Percentiles rank a stretch among this genome's conserved stretches.
Conservation (phyloP, 169 alveolate genomes). For the Gregarina niphandrodes region DNA sequence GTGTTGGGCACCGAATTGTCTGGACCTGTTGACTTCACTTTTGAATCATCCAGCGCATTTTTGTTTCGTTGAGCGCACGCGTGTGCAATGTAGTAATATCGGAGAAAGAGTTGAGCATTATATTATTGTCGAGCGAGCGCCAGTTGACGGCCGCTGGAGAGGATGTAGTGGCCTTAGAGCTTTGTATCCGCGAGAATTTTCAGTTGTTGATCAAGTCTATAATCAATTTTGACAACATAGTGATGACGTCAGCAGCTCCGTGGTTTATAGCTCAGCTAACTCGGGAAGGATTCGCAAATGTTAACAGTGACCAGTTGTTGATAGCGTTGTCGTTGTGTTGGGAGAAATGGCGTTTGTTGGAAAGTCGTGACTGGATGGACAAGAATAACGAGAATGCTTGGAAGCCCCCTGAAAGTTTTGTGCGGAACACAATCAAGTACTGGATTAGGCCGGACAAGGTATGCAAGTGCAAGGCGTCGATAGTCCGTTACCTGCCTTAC, state of each 20-base stretch:
- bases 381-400: slow-evolving; percentile 11
- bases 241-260: slow-evolving; percentile 20
- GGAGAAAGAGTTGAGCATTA: slow-evolving; percentile 10
- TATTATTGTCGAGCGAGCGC: neutral
- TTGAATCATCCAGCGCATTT: too few relatives aligned
- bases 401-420: slow-evolving; percentile 44
- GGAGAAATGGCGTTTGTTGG: slow-evolving; percentile 19
- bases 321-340: slow-evolving; percentile 30
- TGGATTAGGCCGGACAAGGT: slow-evolving; percentile 37
- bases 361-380: slow-evolving; percentile 1
- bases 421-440: slow-evolving; percentile 36
- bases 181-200: neutral
- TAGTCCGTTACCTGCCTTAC: slow-evolving; percentile 36
- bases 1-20: too few relatives aligned
- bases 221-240: too few relatives aligned
- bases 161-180: neutral
- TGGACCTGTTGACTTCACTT: too few relatives aligned
- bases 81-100: slow-evolving; percentile 2
- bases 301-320: slow-evolving; percentile 32
- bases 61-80: too few relatives aligned
- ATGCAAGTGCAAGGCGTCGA: slow-evolving; percentile 31
- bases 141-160: neutral
- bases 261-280: slow-evolving; percentile 35
- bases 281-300: slow-evolving; percentile 33
- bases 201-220: neutral